Evolutionary conservation across 352 stramenopile genomes (phyloP).

Genomic region (Phytopythium mirpurense): DNA sequence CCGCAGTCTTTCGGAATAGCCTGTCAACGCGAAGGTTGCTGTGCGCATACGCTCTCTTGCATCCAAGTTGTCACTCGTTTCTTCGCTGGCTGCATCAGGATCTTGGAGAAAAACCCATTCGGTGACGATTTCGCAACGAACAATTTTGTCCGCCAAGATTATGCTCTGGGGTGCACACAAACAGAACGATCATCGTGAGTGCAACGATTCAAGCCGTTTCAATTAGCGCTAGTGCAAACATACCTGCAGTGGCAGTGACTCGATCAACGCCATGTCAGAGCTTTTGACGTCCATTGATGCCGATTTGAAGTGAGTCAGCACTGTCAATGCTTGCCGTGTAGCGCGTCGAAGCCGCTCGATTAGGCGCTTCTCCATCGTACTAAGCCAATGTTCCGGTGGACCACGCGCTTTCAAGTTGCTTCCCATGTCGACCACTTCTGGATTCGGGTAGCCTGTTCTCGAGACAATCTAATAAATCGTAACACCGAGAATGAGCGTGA

Average conservation of each 20-base stretch:
- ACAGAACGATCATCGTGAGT: neutral
- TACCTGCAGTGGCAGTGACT: slow-evolving; percentile 26
- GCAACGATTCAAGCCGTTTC: no score
- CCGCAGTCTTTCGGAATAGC: neutral
- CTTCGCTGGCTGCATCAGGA: neutral
- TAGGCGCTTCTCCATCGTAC: slow-evolving; percentile 49
- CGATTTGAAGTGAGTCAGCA: slow-evolving; percentile 13
- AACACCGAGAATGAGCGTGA: no score
- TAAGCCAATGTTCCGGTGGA: slow-evolving; percentile 62
- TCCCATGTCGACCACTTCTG: slow-evolving; percentile 53
- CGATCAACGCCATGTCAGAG: neutral
- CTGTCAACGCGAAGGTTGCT: neutral
- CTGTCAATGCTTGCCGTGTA: slow-evolving; percentile 35
- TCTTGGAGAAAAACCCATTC: slow-evolving; percentile 5
- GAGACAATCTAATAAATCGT: slow-evolving; percentile 30
- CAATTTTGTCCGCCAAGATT: slow-evolving; percentile 44
- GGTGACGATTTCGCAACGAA: slow-evolving; percentile 37
- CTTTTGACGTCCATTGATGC: neutral
- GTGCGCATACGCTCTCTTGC: neutral
- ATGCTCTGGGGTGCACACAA: slow-evolving; percentile 18
- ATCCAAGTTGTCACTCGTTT: no score
- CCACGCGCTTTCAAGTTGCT: slow-evolving; percentile 73
- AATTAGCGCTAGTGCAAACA: no score
- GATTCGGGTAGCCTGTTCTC: slow-evolving; percentile 19
- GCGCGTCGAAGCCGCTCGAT: slow-evolving; percentile 46